Evolutionary conservation across 2,329 filamentous ascomycete species (phyloP).

Genomic region (Waltergamsia citrina): DNA sequence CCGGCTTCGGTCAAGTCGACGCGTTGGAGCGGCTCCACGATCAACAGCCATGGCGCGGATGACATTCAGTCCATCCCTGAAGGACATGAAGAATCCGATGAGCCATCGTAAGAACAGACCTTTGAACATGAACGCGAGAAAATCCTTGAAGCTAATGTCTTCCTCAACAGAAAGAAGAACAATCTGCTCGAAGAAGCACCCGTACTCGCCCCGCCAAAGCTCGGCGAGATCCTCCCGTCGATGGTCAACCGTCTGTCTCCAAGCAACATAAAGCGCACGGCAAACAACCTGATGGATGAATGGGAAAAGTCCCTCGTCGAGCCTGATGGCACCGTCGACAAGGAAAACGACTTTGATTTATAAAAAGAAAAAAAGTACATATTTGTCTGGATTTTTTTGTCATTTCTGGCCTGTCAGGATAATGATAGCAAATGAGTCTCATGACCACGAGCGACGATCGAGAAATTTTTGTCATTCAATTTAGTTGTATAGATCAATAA

Average conservation of each 20-base stretch:
- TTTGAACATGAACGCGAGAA: not conserved
- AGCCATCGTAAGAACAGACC: conserved; percentile 43
- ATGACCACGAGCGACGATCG: conserved; percentile 1
- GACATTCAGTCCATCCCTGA: conserved; percentile 38
- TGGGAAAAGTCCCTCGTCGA: conserved; percentile 60
- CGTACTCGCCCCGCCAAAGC: conserved; percentile 22
- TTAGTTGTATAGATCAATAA: no score
- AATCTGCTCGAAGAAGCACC: conserved; percentile 1
- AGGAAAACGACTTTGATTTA: conserved; percentile 17
- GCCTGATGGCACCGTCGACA: conserved; percentile 15
- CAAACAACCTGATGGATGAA: conserved; percentile 80
- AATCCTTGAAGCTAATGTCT: not conserved
- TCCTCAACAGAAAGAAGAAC: not conserved
- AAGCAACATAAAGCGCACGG: conserved; percentile 69
- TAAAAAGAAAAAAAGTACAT: not conserved
- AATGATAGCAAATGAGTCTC: conserved; percentile 6
- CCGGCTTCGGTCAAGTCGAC: conserved; percentile 44
- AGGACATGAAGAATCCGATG: conserved; percentile 33
- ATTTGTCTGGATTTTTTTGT: not conserved
- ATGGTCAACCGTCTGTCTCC: conserved; percentile 64
- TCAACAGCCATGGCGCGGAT: conserved; percentile 27
- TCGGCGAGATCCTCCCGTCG: conserved; percentile 55
- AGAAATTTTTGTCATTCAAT: not conserved
- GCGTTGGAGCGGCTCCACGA: conserved; percentile 55
- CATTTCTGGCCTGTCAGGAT: conserved; percentile 4